Evolutionary conservation across 176 grass and related monocot genomes (phyloP), one percentile per base, ranked within the genome.

Genomic region (Oryza coarctata): DNA sequence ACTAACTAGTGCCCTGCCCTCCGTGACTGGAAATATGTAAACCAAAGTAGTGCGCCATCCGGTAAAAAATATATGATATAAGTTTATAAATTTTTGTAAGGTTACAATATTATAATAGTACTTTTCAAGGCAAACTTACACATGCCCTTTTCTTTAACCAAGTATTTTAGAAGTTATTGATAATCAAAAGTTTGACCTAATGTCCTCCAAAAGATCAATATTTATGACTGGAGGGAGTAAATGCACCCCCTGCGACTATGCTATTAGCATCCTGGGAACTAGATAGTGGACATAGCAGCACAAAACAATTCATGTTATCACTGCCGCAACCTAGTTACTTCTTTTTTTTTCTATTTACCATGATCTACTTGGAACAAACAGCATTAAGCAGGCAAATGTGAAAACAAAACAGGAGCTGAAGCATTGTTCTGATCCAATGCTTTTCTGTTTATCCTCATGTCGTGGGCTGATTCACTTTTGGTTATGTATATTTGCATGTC

Each of bases 281-380:
- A 22, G 20, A 55, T 55, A 55, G 50, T 55, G 50, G 38, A 60
- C n/a, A 32, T 38, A 27, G 57, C 77, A 68, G 12, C 47, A 75
- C 27, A 45, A 34, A 34, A 29, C 17, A 67, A 39, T 20, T 25
- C 13, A 36, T 71, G 47, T 22, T 72, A 43, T 73, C 13, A 25
- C 72, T 43, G 31, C 18, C 77, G 9, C 32, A 3, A 65, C 68
- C 12, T 57, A 52, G 25, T 72, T 49, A 45, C 29, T 50, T 77
- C n/a, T n/a, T 17, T 13, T 52, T 71, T 77, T 55, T 5, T 78
- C 67, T 60, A 41, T 30, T 25, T 80, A 22, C 44, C 12, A 40
- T 71, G n/a, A 26, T 39, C 77, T 80, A 80, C 40, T 49, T 78
- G 68, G 58, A 73, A 52, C 10, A 57, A 65, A 44, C 67, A 79